Percentiles rank a stretch among this genome's conserved stretches.
Conservation (phyloP, 441 rosid species). For the Populus trichocarpa region DNA sequence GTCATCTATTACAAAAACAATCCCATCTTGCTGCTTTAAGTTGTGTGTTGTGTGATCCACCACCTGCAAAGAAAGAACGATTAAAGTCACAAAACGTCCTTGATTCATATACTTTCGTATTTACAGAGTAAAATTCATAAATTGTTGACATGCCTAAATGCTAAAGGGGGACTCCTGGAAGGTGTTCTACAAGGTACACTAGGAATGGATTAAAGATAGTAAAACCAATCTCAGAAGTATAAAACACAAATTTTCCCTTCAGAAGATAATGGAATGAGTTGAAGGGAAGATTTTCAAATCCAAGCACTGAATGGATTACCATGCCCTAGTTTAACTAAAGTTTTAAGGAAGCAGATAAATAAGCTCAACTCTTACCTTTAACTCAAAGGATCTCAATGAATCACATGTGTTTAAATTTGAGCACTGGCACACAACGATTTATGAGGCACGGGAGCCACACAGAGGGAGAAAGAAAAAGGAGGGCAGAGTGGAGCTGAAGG, state of each 20-base stretch:
- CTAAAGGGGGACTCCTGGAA: not conserved
- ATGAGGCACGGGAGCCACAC: not conserved
- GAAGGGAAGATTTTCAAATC: not conserved
- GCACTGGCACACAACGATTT: not conserved
- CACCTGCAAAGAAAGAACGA: slow-evolving; percentile 31
- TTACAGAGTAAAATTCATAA: not conserved
- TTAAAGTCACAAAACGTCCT: not conserved
- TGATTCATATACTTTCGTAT: not conserved
- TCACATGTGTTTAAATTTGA: not conserved
- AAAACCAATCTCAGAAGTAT: not conserved
- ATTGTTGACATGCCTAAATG: not conserved
- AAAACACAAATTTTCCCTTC: not conserved
- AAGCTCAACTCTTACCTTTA: not conserved
- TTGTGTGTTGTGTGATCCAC: slow-evolving; percentile 65
- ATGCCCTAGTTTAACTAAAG: not conserved
- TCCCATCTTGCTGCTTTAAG: slow-evolving; percentile 47
- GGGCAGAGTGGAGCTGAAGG: not conserved
- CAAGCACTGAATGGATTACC: not conserved
- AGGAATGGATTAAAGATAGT: not conserved
- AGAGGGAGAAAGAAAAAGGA: not conserved
- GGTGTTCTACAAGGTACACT: not conserved
- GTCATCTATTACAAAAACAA: slow-evolving; percentile 39
- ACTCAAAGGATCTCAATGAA: not conserved
- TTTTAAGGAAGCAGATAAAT: not conserved
- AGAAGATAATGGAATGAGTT: not conserved